Conservation (phyloP, 257 asterid species). For the Parsonsia alboflavescens region DNA sequence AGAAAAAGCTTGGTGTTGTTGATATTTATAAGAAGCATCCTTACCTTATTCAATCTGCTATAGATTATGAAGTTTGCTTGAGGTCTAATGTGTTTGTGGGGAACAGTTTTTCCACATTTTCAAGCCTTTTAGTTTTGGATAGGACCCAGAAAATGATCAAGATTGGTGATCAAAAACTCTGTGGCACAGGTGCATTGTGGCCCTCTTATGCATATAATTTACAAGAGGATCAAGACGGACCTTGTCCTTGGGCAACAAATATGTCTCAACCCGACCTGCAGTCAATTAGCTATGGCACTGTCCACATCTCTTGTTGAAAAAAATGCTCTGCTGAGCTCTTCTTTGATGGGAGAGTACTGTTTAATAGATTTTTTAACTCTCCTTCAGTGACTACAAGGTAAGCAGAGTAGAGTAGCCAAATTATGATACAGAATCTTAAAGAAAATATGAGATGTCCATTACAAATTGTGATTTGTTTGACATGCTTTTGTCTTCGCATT, state of each 20-base stretch:
- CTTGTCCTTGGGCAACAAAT: conserved; percentile 68
- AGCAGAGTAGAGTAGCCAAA: not conserved
- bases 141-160: conserved; percentile 66
- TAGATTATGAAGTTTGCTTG: conserved; percentile 89
- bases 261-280: conserved; percentile 76
- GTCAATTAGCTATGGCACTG: conserved; percentile 82
- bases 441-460: not conserved
- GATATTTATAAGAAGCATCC: conserved; percentile 60
- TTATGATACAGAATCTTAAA: not conserved
- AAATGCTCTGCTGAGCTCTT: not conserved
- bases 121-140: conserved; percentile 88
- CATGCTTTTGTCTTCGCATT: no score
- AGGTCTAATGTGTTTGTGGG: conserved; percentile 81
- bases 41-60: conserved; percentile 76
- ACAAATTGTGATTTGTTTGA: not conserved
- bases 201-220: conserved; percentile 76
- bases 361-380: not conserved
- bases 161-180: conserved; percentile 28
- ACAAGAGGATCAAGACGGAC: conserved; percentile 42
- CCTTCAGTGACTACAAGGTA: not conserved
- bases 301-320: conserved; percentile 49
- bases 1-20: conserved; percentile 66
- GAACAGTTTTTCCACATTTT: conserved; percentile 88
- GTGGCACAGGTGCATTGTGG: conserved; percentile 52
- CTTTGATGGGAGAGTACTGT: not conserved